phyloP scores from a whole-genome alignment of 129 eudicot genomes.

The Saussurea involucrata region DNA sequence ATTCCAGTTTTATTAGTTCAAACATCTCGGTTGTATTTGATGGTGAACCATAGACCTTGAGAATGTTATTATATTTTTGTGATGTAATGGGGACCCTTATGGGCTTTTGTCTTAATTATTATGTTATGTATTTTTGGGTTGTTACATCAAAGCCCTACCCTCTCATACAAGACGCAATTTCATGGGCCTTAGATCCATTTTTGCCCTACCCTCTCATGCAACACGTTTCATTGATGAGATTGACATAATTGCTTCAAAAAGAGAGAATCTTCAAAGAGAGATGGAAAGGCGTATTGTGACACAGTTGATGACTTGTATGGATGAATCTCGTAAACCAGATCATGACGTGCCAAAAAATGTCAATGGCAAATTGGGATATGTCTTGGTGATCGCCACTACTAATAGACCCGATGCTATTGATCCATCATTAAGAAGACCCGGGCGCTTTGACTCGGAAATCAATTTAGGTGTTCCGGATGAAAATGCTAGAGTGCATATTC shows the following conservation, averaged over 20 bases:
- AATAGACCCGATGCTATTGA: conserved; percentile 76
- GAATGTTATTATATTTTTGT: no score
- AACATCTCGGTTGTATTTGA: no score
- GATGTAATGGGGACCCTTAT: no score
- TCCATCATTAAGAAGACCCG: conserved; percentile 67
- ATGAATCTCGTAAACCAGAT: no score
- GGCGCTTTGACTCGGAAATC: conserved; percentile 67
- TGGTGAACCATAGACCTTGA: no score
- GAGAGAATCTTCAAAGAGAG: conserved; percentile 63
- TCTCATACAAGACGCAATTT: no score
- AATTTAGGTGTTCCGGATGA: conserved; percentile 46
- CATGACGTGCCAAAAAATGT: not conserved
- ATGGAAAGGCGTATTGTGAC: conserved; percentile 80
- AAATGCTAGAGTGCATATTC: no score
- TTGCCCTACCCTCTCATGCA: no score
- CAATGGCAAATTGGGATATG: conserved; percentile 45
- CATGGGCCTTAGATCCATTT: conserved; percentile 78
- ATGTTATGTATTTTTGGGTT: no score
- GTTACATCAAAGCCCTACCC: no score
- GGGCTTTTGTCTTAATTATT: no score
- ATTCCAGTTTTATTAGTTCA: no score
- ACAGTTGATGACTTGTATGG: conserved; percentile 70
- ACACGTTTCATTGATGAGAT: conserved; percentile 79
- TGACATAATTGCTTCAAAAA: conserved; percentile 72
- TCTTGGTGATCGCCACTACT: conserved; percentile 68